Conservation (phyloP, 73 alveolate species). For the Paramecium tetraurelia region DNA sequence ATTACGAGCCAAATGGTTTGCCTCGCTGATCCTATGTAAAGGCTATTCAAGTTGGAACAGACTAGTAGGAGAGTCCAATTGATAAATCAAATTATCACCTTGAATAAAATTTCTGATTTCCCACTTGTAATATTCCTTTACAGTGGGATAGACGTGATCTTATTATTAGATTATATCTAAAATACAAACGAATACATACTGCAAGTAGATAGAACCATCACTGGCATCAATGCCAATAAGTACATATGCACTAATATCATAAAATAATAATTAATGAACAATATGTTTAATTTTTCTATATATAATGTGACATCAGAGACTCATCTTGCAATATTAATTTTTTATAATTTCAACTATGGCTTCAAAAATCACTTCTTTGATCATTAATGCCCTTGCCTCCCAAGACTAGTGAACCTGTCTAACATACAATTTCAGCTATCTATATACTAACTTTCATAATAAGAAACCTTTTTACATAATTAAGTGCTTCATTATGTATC, state of each 20-base stretch:
- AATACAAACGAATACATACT: background rate
- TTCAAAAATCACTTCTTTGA: background rate
- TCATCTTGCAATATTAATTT: background rate
- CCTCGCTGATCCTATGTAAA: background rate
- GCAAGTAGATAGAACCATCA: background rate
- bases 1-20: background rate
- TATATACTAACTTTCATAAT: no score
- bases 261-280: background rate
- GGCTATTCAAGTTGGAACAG: background rate
- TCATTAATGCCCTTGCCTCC: background rate
- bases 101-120: background rate
- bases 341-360: background rate
- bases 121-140: background rate
- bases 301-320: background rate
- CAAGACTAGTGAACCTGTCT: background rate
- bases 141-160: background rate
- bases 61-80: background rate
- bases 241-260: background rate
- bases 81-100: background rate
- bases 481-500: no score
- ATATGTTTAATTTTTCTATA: background rate
- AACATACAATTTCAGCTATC: no score
- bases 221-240: background rate
- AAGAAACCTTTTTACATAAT: no score
- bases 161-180: background rate